A percentile compares a stretch with the other conserved stretches of the same genome.
phyloP scores from a whole-genome alignment of 2,329 filamentous ascomycete genomes.

The Venturia nashicola region DNA sequence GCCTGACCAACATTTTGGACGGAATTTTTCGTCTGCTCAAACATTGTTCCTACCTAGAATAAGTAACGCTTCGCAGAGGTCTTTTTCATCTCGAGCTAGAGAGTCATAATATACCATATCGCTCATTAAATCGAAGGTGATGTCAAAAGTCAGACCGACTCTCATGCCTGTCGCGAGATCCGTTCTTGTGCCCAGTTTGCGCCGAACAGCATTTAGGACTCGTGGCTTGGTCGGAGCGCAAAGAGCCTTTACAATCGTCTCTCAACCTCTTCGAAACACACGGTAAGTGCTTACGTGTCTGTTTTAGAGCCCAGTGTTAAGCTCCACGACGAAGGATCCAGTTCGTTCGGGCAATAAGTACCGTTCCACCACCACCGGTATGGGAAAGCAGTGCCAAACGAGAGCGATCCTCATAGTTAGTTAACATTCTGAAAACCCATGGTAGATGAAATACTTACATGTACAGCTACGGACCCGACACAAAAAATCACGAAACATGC shows the following conservation, averaged over 20 bases:
- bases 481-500: no score
- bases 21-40: no score
- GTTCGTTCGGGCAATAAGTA: not conserved
- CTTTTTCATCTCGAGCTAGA: no score
- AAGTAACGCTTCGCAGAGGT: no score
- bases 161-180: not conserved
- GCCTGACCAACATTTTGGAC: no score
- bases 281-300: not conserved
- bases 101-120: not conserved
- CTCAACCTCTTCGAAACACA: not conserved
- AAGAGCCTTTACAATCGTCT: not conserved
- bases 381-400: not conserved
- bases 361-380: not conserved
- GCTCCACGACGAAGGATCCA: not conserved
- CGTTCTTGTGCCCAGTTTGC: not conserved
- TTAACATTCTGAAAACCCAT: not conserved
- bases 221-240: not conserved
- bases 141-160: not conserved
- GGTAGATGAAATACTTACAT: no score
- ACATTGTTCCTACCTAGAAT: no score
- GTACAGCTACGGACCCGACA: no score
- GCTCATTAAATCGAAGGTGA: not conserved
- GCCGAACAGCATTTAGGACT: not conserved
- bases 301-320: not conserved
- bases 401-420: not conserved